These are phyloP conservation scores for Fusarium anthophilum DNA, from an alignment of 2,329 filamentous ascomycete genomes.

Conservation along the genomic window DNA sequence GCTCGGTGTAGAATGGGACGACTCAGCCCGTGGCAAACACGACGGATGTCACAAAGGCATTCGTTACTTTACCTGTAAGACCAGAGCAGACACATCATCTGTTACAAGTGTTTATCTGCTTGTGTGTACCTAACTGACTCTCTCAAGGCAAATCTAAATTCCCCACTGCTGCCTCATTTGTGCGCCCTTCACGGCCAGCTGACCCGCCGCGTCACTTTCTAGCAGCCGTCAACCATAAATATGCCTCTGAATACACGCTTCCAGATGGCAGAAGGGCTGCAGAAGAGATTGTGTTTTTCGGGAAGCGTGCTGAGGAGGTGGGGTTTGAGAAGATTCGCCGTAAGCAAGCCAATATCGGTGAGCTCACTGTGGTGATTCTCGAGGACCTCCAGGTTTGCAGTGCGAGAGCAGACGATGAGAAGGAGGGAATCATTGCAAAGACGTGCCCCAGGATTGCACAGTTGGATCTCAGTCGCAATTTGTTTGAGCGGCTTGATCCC, in stretches of 20 bases:
- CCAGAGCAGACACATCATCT: background rate
- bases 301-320: conserved; percentile 89
- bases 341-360: conserved; percentile 79
- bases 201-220: conserved; percentile 79
- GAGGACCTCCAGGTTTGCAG: conserved; percentile 74
- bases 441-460: conserved; percentile 76
- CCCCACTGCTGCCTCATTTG: conserved; percentile 83
- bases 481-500: conserved; percentile 74
- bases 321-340: conserved; percentile 92
- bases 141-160: conserved; percentile 66
- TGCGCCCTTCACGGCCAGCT: conserved; percentile 77
- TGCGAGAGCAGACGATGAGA: conserved; percentile 46
- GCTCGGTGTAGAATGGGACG: conserved; percentile 98
- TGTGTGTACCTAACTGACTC: conserved; percentile 1
- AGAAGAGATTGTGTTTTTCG: conserved; percentile 72
- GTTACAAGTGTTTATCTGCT: background rate
- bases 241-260: conserved; percentile 67
- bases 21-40: conserved; percentile 86
- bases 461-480: conserved; percentile 85
- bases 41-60: conserved; percentile 82
- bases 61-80: conserved; percentile 83
- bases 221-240: conserved; percentile 83
- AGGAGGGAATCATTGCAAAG: conserved; percentile 53
- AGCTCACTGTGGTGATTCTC: conserved; percentile 82
- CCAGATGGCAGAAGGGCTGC: conserved; percentile 50